Conservation (phyloP, 2,329 filamentous ascomycete genomes). For the Fusarium mexicanum region DNA sequence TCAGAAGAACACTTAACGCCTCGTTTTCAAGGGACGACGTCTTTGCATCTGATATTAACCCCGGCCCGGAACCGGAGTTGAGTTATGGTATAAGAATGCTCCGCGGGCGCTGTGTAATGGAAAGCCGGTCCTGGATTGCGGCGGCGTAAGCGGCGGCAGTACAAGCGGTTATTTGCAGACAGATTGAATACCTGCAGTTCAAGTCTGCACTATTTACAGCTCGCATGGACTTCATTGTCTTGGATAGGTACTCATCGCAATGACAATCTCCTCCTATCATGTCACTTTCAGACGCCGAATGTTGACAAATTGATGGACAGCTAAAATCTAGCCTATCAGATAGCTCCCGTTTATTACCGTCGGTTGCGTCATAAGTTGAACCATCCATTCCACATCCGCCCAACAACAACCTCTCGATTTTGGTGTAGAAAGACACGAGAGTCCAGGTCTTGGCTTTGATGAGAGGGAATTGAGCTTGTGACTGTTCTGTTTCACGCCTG, state of each 20-base stretch:
- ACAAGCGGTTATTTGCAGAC: not conserved
- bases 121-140: constrained; percentile 7
- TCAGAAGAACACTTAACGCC: not conserved
- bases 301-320: not conserved
- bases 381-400: constrained; percentile 14
- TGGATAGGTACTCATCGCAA: no score
- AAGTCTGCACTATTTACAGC: no score
- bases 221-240: not conserved
- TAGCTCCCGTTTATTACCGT: constrained; percentile 15
- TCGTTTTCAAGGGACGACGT: not conserved
- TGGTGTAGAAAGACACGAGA: not conserved
- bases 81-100: not conserved
- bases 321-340: not conserved
- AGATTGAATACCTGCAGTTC: not conserved
- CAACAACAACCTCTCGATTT: constrained; percentile 1
- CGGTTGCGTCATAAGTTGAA: constrained; percentile 15
- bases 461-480: not conserved
- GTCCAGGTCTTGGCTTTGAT: not conserved
- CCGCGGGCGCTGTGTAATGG: not conserved
- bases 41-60: not conserved
- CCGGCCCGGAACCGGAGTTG: constrained; percentile 28
- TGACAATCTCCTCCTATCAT: not conserved
- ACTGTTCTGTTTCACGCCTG: constrained; percentile 20
- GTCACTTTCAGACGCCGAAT: not conserved
- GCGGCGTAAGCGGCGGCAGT: constrained; percentile 2